phyloP scores from a whole-genome alignment of 2,329 filamentous ascomycete species.

The Venturia pyrina region DNA sequence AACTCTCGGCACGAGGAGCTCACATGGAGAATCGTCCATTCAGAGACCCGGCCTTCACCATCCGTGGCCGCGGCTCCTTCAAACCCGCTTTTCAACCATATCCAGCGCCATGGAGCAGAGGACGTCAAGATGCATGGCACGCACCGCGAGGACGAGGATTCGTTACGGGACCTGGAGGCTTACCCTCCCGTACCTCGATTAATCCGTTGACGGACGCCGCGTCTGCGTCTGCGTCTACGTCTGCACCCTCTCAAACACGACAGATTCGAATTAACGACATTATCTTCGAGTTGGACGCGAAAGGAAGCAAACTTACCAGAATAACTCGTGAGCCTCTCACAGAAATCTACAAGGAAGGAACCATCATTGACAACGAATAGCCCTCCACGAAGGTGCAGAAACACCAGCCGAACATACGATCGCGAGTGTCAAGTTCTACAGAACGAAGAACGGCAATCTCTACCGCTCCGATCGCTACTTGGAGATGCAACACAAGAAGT shows the following conservation, averaged over 20 bases:
- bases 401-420: conserved; percentile 67
- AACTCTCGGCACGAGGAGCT: background rate
- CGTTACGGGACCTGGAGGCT: background rate
- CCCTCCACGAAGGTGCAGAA: background rate
- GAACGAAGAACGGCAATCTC: conserved; percentile 81
- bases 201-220: background rate
- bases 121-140: background rate
- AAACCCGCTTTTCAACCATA: background rate
- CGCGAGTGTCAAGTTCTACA: conserved; percentile 70
- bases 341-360: background rate
- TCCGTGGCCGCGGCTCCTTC: background rate
- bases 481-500: conserved; percentile 4
- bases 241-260: background rate
- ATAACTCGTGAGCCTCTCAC: conserved; percentile 5
- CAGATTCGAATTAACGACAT: conserved; percentile 3
- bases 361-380: background rate
- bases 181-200: background rate
- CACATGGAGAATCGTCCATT: background rate
- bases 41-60: background rate
- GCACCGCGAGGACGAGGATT: background rate
- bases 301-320: conserved; percentile 5
- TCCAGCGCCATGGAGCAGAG: background rate
- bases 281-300: background rate
- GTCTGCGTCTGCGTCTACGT: background rate
- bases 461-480: conserved; percentile 66